Conservation (phyloP, 352 stramenopile genomes). For the Elongisporangium anandrum region DNA sequence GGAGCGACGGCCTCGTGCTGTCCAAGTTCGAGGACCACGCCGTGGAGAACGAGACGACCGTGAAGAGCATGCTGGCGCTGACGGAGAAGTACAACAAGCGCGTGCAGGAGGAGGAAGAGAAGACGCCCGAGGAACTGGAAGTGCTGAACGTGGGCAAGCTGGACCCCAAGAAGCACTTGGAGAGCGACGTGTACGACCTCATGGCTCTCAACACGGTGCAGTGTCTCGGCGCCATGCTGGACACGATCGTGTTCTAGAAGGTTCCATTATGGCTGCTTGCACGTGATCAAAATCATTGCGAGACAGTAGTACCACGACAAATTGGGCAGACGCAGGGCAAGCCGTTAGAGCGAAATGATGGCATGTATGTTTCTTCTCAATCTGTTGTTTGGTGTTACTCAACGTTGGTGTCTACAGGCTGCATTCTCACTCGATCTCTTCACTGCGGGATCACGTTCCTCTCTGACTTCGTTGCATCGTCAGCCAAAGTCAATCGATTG, state of each 20-base stretch:
- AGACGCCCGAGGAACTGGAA: slow-evolving; percentile 95
- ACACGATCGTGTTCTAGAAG: slow-evolving; percentile 98
- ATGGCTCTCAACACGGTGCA: slow-evolving; percentile 99
- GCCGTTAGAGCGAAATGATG: no score
- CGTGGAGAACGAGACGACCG: slow-evolving; percentile 88
- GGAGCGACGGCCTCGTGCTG: slow-evolving; percentile 94
- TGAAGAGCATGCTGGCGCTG: slow-evolving; percentile 94
- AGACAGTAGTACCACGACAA: no score
- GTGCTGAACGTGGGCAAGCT: slow-evolving; percentile 98
- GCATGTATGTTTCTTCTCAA: no score
- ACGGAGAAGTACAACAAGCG: slow-evolving; percentile 97
- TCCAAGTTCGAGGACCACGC: slow-evolving; percentile 96
- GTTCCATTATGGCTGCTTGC: background rate
- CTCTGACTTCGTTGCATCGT: no score
- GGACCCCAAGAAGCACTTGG: slow-evolving; percentile 92
- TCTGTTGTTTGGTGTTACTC: no score
- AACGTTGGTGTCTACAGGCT: no score
- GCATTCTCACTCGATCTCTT: no score
- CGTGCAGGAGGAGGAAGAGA: slow-evolving; percentile 95
- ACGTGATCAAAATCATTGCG: no score
- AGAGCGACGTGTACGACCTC: slow-evolving; percentile 94
- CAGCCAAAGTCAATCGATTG: no score
- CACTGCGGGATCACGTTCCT: no score
- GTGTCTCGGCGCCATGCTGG: slow-evolving; percentile 97
- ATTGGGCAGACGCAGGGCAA: no score